Conservation (phyloP, 106 monocot species). For the Iris macrosiphon region DNA sequence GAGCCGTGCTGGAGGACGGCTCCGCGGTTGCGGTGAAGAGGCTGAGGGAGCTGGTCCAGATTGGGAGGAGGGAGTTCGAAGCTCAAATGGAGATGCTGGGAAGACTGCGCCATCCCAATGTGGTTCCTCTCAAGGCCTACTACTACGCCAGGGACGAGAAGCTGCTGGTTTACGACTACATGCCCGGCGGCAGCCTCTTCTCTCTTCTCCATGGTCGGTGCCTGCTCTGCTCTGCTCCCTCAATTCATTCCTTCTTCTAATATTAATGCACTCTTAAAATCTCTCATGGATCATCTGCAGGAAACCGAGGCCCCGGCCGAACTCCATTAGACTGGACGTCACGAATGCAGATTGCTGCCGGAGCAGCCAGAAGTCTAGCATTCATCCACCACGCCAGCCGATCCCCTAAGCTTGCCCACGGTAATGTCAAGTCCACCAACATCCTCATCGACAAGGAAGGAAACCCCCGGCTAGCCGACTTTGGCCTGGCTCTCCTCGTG, state of each 20-base stretch:
- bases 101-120: slow-evolving; percentile 55
- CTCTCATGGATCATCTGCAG: slow-evolving; percentile 15
- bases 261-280: too few species aligned
- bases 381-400: slow-evolving; percentile 54
- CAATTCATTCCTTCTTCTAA: too few species aligned
- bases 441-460: slow-evolving; percentile 65
- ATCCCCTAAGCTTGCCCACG: slow-evolving; percentile 60
- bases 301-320: slow-evolving; percentile 78
- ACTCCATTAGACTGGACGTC: slow-evolving; percentile 74
- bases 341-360: slow-evolving; percentile 51
- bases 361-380: slow-evolving; percentile 63
- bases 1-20: slow-evolving; percentile 73
- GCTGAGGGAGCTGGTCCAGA: slow-evolving; percentile 39
- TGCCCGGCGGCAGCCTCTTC: slow-evolving; percentile 83
- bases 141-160: slow-evolving; percentile 89
- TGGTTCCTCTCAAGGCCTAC: slow-evolving; percentile 68
- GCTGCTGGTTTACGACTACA: slow-evolving; percentile 89
- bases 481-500: slow-evolving; percentile 45
- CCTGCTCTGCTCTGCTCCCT: not conserved
- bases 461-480: slow-evolving; percentile 48
- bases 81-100: slow-evolving; percentile 57
- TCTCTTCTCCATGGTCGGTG: slow-evolving; percentile 71
- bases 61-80: slow-evolving; percentile 65
- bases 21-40: slow-evolving; percentile 75
- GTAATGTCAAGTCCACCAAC: slow-evolving; percentile 82